Percentiles rank a stretch among this genome's conserved stretches.
phyloP scores from a whole-genome alignment of 495 filamentous ascomycete species.

The Penicillium herquei region DNA sequence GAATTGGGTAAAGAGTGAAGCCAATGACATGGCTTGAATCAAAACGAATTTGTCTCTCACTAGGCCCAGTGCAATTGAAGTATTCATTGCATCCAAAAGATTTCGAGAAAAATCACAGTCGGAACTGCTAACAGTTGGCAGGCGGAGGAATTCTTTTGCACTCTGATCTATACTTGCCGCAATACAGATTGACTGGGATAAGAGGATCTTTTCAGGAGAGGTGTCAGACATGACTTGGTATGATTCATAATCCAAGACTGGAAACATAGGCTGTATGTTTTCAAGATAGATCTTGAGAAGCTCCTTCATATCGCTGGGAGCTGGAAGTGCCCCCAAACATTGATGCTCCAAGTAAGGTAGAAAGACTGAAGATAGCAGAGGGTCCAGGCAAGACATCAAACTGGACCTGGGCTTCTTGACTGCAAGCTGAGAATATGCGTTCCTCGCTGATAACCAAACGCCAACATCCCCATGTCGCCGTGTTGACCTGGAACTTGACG shows the following conservation, averaged over 20 bases:
- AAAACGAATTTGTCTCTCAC: conserved; percentile 2
- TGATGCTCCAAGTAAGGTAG: not conserved
- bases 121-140: not conserved
- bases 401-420: conserved; percentile 1
- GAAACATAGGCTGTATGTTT: conserved; percentile 4
- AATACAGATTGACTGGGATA: conserved; percentile 2
- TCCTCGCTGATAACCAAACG: conserved; percentile 2
- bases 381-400: not conserved
- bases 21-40: conserved; percentile 6
- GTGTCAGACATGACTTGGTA: not conserved
- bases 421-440: conserved; percentile 1
- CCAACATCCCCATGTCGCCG: conserved; percentile 5
- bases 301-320: not conserved
- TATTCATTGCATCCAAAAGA: conserved; percentile 3
- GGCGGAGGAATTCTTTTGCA: not conserved
- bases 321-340: not conserved
- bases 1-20: conserved; percentile 4
- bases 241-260: not conserved
- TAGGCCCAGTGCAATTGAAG: conserved; percentile 1
- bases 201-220: not conserved
- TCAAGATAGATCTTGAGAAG: conserved; percentile 1
- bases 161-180: conserved; percentile 1
- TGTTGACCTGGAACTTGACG: not conserved
- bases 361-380: conserved; percentile 1
- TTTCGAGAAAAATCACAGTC: not conserved